Evolutionary conservation across 371 early-diverging fungal genomes (phyloP).

Genomic region (Globomyces sp.): DNA sequence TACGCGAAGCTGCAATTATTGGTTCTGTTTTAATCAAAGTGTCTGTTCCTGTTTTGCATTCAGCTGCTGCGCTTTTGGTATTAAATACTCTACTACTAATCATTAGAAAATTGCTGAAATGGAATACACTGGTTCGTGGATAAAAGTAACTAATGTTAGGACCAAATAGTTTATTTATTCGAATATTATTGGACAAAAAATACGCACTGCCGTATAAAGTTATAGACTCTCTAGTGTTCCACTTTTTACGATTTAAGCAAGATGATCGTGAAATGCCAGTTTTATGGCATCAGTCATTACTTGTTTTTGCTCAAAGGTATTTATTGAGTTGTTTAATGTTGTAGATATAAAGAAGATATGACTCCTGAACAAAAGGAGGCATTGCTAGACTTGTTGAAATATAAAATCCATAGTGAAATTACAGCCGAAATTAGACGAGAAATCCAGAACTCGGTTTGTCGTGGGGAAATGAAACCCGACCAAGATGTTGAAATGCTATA

Average conservation of each 20-base stretch:
- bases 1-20: constrained; percentile 95
- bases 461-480: constrained; percentile 29
- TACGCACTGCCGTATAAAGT: constrained; percentile 97
- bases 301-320: constrained; percentile 89
- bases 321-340: not conserved
- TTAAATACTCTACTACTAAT: no score
- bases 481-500: constrained; percentile 14
- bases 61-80: constrained; percentile 82
- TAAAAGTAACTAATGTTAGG: constrained; percentile 22
- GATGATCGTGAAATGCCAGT: constrained; percentile 87
- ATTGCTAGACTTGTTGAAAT: constrained; percentile 74
- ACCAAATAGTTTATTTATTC: constrained; percentile 89
- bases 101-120: constrained; percentile 82
- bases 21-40: constrained; percentile 89
- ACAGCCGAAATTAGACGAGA: constrained; percentile 93
- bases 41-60: constrained; percentile 93
- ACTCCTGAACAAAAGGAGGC: constrained; percentile 92
- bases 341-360: constrained; percentile 89
- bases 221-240: constrained; percentile 90
- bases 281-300: constrained; percentile 94
- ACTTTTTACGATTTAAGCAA: constrained; percentile 86
- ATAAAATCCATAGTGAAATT: constrained; percentile 78
- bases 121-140: constrained; percentile 82
- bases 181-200: constrained; percentile 95
- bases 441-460: constrained; percentile 35